These are phyloP conservation scores for Rutidosis leptorrhynchoides DNA, from an alignment of 129 eudicot species.

Conservation along the genomic window DNA sequence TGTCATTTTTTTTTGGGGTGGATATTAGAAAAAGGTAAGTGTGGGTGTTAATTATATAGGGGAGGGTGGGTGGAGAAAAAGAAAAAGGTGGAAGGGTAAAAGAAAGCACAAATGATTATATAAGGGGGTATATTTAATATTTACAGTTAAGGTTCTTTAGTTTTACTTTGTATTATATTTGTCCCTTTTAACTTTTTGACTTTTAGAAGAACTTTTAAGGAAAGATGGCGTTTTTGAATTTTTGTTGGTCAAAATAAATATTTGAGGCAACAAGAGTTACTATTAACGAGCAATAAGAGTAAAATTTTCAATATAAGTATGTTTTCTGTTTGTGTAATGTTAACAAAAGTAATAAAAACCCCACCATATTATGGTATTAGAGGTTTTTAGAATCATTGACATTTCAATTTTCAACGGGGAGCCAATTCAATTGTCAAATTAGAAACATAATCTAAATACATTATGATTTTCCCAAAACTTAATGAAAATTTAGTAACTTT, in stretches of 20 bases:
- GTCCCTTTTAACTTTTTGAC: background rate
- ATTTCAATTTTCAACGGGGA: background rate
- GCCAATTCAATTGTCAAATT: background rate
- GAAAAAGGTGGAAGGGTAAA: conserved; percentile 19
- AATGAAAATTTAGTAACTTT: background rate
- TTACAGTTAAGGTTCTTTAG: background rate
- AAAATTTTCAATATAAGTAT: background rate
- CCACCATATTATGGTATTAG: background rate
- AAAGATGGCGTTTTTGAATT: too few relatives aligned
- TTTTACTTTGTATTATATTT: background rate
- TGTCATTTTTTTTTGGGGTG: conserved; percentile 32
- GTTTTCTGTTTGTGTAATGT: background rate
- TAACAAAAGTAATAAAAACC: too few relatives aligned
- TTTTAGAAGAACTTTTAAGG: background rate
- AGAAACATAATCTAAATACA: background rate
- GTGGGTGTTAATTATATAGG: conserved; percentile 27
- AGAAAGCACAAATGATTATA: conserved; percentile 33
- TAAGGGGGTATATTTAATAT: background rate
- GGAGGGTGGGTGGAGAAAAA: conserved; percentile 27
- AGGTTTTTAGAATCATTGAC: background rate
- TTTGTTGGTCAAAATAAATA: background rate
- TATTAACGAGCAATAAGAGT: too few relatives aligned
- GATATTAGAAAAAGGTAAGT: conserved; percentile 12
- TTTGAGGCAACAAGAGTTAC: background rate
- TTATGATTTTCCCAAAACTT: too few relatives aligned